These are phyloP conservation scores for Chaetothyriales sp. DNA, from an alignment of 2,329 filamentous ascomycete species.

Conservation along the genomic window DNA sequence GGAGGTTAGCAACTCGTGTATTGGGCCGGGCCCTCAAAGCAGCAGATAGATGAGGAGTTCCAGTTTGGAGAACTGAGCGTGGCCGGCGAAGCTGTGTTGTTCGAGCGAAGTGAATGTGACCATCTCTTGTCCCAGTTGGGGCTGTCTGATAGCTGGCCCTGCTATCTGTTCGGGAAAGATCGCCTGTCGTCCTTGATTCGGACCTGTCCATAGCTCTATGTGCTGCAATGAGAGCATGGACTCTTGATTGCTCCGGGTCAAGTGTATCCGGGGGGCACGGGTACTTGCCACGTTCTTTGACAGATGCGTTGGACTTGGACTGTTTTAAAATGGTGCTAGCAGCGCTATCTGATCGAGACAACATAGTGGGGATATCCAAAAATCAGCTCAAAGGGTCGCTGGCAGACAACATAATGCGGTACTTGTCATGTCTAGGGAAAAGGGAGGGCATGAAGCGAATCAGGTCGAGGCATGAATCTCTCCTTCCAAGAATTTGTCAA, in stretches of 20 bases:
- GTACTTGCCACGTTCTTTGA: slow-evolving; percentile 20
- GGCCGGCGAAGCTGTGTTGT: slow-evolving; percentile 3
- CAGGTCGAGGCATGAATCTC: not conserved
- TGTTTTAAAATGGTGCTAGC: slow-evolving; percentile 23
- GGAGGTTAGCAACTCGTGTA: not conserved
- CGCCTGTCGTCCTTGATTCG: slow-evolving; percentile 19
- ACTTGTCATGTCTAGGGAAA: not conserved
- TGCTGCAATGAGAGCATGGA: slow-evolving; percentile 30
- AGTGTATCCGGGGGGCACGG: slow-evolving; percentile 18
- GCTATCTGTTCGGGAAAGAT: slow-evolving; percentile 3
- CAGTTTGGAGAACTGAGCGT: slow-evolving; percentile 3
- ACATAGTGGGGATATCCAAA: slow-evolving; percentile 16
- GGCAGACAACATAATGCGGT: not conserved
- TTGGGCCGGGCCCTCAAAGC: not conserved
- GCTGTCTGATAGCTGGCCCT: slow-evolving; percentile 1
- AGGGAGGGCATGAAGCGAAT: not conserved
- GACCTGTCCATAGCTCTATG: slow-evolving; percentile 30
- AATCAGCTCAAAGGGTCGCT: not conserved
- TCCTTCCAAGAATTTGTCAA: not conserved
- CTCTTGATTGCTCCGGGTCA: slow-evolving; percentile 21
- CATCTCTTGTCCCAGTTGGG: not conserved
- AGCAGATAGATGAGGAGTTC: not conserved
- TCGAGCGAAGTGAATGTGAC: not conserved
- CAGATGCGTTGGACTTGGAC: slow-evolving; percentile 28
- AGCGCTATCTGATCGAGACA: slow-evolving; percentile 20